Conservation (phyloP, 2,329 filamentous ascomycete species). For the Akanthomyces muscarius region DNA sequence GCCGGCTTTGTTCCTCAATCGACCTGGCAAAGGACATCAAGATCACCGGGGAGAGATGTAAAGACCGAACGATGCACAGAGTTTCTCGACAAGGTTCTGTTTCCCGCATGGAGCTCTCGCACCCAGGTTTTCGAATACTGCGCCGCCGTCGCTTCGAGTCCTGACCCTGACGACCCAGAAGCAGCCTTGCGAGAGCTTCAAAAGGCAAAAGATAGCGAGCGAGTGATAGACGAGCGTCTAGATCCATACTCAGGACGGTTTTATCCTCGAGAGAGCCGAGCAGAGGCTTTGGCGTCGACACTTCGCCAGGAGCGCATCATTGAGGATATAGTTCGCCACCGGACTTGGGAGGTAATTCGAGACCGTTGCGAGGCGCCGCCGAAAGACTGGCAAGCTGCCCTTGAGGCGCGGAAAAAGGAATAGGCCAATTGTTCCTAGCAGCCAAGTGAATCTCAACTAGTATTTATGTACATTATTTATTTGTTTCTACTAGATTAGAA, state of each 20-base stretch:
- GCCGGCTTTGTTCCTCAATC: conserved; percentile 74
- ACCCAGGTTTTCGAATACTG: conserved; percentile 87
- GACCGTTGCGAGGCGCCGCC: conserved; percentile 66
- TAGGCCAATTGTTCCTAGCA: neutral
- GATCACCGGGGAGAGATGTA: conserved; percentile 50
- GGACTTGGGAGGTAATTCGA: conserved; percentile 75
- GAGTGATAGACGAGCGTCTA: conserved; percentile 78
- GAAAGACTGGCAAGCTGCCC: conserved; percentile 60
- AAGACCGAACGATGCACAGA: conserved; percentile 58
- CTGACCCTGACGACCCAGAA: conserved; percentile 84
- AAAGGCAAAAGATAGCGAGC: conserved; percentile 63
- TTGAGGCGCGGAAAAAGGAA: conserved; percentile 55
- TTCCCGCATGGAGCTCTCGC: conserved; percentile 82
- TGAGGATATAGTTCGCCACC: conserved; percentile 72
- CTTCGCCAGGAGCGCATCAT: conserved; percentile 72
- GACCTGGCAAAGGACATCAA: conserved; percentile 59
- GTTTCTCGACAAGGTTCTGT: conserved; percentile 76
- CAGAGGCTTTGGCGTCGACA: conserved; percentile 70
- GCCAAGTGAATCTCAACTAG: neutral
- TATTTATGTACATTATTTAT: neutral
- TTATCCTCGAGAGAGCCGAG: conserved; percentile 73
- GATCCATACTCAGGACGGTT: conserved; percentile 89
- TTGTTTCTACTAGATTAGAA: neutral
- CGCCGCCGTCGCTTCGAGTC: conserved; percentile 77
- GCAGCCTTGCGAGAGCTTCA: conserved; percentile 65